phyloP scores from a whole-genome alignment of 257 asterid genomes.

The Osmanthus fragrans region DNA sequence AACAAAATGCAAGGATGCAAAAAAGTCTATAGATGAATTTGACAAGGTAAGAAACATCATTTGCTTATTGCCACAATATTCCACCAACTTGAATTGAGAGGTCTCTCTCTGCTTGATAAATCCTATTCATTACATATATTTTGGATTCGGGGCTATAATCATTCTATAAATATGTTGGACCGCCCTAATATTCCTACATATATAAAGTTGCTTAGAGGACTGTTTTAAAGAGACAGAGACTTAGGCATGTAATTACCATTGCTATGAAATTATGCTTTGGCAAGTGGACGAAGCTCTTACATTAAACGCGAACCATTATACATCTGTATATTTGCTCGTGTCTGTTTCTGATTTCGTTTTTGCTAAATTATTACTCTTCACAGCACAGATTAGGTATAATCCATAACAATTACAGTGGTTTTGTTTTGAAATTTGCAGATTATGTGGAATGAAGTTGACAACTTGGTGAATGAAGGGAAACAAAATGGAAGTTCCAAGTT shows the following conservation, averaged over 20 bases:
- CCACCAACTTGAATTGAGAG: neutral
- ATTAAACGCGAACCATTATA: neutral
- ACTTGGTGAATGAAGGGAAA: constrained; percentile 29
- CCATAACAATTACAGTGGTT: constrained; percentile 1
- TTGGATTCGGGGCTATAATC: no score
- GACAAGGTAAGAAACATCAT: constrained; percentile 30
- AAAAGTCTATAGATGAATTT: constrained; percentile 32
- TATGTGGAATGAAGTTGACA: constrained; percentile 43
- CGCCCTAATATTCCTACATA: no score
- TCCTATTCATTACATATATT: neutral
- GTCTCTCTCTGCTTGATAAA: no score
- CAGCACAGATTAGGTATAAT: neutral
- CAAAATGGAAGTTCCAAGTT: constrained; percentile 22
- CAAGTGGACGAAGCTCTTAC: neutral
- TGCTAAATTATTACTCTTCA: neutral
- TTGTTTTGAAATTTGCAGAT: constrained; percentile 34
- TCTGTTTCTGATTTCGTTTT: neutral
- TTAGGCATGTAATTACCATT: no score
- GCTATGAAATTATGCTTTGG: no score
- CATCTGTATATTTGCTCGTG: neutral
- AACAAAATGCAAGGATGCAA: constrained; percentile 26
- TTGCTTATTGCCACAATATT: neutral
- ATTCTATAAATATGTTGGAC: no score
- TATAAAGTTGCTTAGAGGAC: no score
- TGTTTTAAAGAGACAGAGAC: no score